These are phyloP conservation scores for Chaetomium globosum DNA, from an alignment of 2,329 filamentous ascomycete genomes.

Conservation along the genomic window DNA sequence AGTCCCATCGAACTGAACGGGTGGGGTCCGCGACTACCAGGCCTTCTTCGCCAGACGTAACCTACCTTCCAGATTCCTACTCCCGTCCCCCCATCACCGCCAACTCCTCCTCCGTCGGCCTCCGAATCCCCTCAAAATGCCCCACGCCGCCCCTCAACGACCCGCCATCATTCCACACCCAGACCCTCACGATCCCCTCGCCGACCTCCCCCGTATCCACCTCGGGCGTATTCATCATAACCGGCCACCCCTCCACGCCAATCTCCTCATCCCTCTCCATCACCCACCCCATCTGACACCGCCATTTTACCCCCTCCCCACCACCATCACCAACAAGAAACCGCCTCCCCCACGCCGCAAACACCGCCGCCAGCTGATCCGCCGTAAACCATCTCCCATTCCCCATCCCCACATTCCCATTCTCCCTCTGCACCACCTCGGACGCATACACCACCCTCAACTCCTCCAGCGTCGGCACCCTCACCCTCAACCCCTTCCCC, in stretches of 20 bases:
- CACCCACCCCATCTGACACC: conserved; percentile 33
- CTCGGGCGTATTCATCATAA: conserved; percentile 32
- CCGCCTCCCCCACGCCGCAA: conserved; percentile 29
- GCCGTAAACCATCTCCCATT: conserved; percentile 25
- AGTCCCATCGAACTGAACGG: too few relatives aligned
- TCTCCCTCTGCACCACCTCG: conserved; percentile 6
- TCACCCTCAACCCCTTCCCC: background rate
- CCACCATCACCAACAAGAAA: background rate
- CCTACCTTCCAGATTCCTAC: background rate
- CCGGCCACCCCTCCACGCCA: conserved; percentile 27
- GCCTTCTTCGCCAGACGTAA: background rate
- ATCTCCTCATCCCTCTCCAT: conserved; percentile 14
- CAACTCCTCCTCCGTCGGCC: conserved; percentile 20
- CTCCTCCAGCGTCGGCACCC: conserved; percentile 24
- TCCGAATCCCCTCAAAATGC: conserved; percentile 32
- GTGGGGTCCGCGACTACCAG: too few relatives aligned
- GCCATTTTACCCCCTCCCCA: background rate
- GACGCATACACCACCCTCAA: conserved; percentile 17
- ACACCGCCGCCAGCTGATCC: conserved; percentile 31
- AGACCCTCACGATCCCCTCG: conserved; percentile 31
- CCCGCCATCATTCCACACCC: conserved; percentile 34
- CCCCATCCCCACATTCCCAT: conserved; percentile 20
- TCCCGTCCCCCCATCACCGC: background rate
- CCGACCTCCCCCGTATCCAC: conserved; percentile 27
- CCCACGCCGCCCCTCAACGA: conserved; percentile 30